These are phyloP conservation scores for Rutstroemia sp. DNA, from an alignment of 2,329 filamentous ascomycete species.

Conservation along the genomic window DNA sequence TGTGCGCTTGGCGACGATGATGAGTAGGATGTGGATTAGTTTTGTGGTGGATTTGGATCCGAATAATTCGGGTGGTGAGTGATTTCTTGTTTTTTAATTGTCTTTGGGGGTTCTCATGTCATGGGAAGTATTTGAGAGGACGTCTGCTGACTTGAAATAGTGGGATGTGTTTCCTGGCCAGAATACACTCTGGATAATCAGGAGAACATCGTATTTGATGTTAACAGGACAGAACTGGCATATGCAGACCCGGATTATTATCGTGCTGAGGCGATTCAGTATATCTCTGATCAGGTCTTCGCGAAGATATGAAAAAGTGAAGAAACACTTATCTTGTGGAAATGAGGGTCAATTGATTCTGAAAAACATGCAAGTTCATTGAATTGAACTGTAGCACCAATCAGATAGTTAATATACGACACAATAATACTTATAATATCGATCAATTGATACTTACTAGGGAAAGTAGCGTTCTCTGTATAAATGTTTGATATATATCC, in stretches of 20 bases:
- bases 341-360: no score
- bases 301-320: background rate
- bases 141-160: background rate
- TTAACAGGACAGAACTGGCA: slow-evolving; percentile 33
- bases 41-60: slow-evolving; percentile 20
- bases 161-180: slow-evolving; percentile 33
- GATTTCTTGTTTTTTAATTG: background rate
- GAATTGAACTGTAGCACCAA: no score
- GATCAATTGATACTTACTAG: no score
- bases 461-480: no score
- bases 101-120: no score
- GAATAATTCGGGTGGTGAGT: slow-evolving; percentile 18
- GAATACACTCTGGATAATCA: slow-evolving; percentile 34
- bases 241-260: slow-evolving; percentile 40
- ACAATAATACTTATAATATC: no score
- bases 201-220: slow-evolving; percentile 39
- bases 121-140: background rate
- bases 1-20: slow-evolving; percentile 14
- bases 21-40: slow-evolving; percentile 21
- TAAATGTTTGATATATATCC: no score
- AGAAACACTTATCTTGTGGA: background rate
- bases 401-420: no score
- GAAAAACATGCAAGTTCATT: no score
- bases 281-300: background rate
- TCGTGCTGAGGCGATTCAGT: slow-evolving; percentile 24